A percentile compares a stretch with the other conserved stretches of the same genome.
phyloP scores from a whole-genome alignment of 148 eudicot species.

The Fagopyrum tataricum region DNA sequence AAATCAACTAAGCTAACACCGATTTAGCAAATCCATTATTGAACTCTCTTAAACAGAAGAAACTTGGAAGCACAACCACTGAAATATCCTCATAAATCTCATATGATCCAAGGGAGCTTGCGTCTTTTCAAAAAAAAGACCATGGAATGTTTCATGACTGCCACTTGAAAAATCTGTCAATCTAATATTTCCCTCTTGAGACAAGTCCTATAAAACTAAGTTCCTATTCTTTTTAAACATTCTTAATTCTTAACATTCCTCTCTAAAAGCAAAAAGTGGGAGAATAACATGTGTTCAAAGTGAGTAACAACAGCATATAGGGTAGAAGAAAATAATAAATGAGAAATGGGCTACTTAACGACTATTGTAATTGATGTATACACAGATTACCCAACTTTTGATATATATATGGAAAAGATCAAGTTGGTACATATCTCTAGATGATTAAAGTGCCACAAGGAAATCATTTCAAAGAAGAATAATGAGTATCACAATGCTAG shows the following conservation, averaged over 20 bases:
- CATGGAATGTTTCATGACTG: neutral
- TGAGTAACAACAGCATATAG: neutral
- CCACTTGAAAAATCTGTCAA: neutral
- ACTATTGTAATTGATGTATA: neutral
- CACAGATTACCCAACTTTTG: neutral
- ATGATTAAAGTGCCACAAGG: neutral
- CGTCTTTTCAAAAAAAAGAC: neutral
- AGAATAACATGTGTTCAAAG: neutral
- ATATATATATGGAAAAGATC: no score
- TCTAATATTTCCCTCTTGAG: neutral
- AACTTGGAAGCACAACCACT: neutral
- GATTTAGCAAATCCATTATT: neutral
- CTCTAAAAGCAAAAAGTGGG: neutral
- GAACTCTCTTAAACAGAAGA: neutral
- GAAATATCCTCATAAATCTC: neutral
- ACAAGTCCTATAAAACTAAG: neutral
- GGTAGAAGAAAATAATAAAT: no score
- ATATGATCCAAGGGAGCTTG: neutral
- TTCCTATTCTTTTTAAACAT: neutral
- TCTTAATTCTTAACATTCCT: neutral
- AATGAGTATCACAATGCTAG: neutral
- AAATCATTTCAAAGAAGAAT: no score
- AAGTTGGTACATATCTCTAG: neutral
- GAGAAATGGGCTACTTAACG: no score
- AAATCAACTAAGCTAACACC: neutral